phyloP scores from a whole-genome alignment of 2,329 filamentous ascomycete genomes.

The Arthrobotrys sphaeroides region DNA sequence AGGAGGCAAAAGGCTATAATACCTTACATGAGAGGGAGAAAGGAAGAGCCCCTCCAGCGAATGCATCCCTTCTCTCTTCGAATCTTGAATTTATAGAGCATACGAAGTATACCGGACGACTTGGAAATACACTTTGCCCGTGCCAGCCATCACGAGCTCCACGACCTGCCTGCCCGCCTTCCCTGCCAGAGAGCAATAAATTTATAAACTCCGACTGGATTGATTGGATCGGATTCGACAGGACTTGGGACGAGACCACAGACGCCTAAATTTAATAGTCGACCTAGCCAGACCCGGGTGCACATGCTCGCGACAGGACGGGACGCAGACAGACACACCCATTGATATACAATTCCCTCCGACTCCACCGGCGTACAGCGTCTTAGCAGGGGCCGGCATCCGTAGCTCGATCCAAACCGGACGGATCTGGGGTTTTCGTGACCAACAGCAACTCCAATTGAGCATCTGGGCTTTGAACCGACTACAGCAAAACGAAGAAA shows the following conservation, averaged over 20 bases:
- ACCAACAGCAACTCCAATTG: conserved; percentile 17
- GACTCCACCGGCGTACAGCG: conserved; percentile 4
- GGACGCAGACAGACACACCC: background rate
- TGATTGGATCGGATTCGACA: conserved; percentile 13
- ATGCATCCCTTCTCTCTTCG: background rate
- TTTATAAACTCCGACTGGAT: background rate
- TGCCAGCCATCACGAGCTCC: conserved; percentile 7
- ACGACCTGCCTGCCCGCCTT: background rate
- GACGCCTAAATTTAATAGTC: background rate
- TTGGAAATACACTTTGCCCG: background rate
- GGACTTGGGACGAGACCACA: conserved; percentile 2
- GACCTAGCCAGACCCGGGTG: conserved; percentile 1
- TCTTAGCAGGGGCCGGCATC: conserved; percentile 26
- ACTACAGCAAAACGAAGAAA: too few relatives aligned
- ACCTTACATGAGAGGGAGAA: too few relatives aligned
- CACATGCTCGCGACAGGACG: conserved; percentile 22
- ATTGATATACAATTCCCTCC: background rate
- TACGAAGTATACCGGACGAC: background rate
- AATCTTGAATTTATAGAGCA: background rate
- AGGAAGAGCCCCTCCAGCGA: too few relatives aligned
- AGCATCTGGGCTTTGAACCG: conserved; percentile 7
- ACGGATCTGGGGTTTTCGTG: conserved; percentile 16
- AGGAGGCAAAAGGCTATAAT: too few relatives aligned
- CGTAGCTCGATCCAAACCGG: conserved; percentile 5
- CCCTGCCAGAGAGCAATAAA: too few relatives aligned